A percentile compares a stretch with the other conserved stretches of the same genome.
These are phyloP conservation scores for Suillus subaureus DNA, from an alignment of 768 basidiomycete species.

Conservation along the genomic window DNA sequence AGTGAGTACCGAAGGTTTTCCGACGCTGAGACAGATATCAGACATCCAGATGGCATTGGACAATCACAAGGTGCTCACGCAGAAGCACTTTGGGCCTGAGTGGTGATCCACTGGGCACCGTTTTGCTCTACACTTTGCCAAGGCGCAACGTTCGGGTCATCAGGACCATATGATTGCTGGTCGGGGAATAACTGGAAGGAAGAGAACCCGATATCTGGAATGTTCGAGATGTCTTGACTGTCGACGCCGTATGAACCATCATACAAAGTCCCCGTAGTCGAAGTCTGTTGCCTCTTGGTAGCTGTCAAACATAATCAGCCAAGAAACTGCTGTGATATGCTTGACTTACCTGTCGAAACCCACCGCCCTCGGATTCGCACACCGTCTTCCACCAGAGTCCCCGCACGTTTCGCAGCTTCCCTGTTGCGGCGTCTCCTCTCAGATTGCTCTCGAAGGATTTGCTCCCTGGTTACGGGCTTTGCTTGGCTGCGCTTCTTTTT, in stretches of 20 bases:
- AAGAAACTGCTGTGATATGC: constrained; percentile 6
- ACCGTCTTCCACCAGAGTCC: constrained; percentile 38
- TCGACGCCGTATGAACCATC: constrained; percentile 71
- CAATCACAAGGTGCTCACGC: constrained; percentile 39
- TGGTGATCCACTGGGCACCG: constrained; percentile 58
- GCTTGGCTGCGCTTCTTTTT: constrained; percentile 37
- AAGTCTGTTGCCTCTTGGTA: constrained; percentile 49
- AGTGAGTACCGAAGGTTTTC: constrained; percentile 56
- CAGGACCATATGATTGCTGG: constrained; percentile 54
- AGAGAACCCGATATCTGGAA: constrained; percentile 57
- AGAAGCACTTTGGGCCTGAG: constrained; percentile 45
- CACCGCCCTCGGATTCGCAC: constrained; percentile 62
- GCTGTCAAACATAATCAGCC: constrained; percentile 30
- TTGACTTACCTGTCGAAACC: constrained; percentile 50
- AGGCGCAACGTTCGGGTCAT: constrained; percentile 49
- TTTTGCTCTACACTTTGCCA: constrained; percentile 54
- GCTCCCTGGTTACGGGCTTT: constrained; percentile 47
- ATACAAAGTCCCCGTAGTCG: constrained; percentile 49
- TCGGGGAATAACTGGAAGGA: constrained; percentile 72
- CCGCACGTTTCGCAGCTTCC: constrained; percentile 35
- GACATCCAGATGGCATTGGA: neutral
- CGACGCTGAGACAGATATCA: constrained; percentile 39
- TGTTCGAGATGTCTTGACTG: constrained; percentile 61
- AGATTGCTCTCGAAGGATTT: constrained; percentile 51
- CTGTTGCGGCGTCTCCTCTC: constrained; percentile 49